Base-by-base conservation (phyloP, 2,329 filamentous ascomycete species). In the Penicillium thymicola region DNA sequence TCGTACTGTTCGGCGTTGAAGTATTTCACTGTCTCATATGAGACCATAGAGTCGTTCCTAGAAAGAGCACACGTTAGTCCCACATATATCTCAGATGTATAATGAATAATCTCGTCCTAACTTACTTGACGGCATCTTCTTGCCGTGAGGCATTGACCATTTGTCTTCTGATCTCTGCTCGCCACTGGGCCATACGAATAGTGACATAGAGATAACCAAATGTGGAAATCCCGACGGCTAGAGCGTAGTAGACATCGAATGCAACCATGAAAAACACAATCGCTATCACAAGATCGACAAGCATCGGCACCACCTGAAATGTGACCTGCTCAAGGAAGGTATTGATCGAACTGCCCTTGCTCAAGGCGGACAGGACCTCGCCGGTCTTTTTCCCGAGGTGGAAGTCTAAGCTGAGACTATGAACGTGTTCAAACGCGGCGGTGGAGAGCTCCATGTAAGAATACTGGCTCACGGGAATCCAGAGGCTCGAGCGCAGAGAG, bases 201-300 rank as follows among this genome's bases (percentile, higher is more conserved):
- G 94, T 99, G 70, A 97, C 85, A 75, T 96, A 96, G 52, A 97
- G 87, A 77, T 99, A 99, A 77, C 90, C 92, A 72, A 97, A 96
- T 0, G 92, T 96, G 66, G 96, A 89, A 57, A 97, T 85, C 52
- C 89, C 85, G 58, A 97, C 89, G 48, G 96, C 89, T 44, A 96
- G 85, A 7, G 92, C 91, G 71, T 96, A 97, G 67, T 96, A 89
- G 37, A 89, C 85, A 72, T 97, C 92, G 65, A 96, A 97, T 6
- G 80, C 77, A 66, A 89, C 75, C 58, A 89, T 81, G 70, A 96
- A 92, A 74, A 89, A 94, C 59, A 84, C 84, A 67, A 99, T 88
- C 46, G 94, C 92, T 49, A 97, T 84, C 60, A 87, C 82, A 36
- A 99, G 81, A 73, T 99, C 94, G 59, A 97, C 82, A 34, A 97